phyloP scores from a whole-genome alignment of 2,329 filamentous ascomycete species.

The Fusarium duplospermum region DNA sequence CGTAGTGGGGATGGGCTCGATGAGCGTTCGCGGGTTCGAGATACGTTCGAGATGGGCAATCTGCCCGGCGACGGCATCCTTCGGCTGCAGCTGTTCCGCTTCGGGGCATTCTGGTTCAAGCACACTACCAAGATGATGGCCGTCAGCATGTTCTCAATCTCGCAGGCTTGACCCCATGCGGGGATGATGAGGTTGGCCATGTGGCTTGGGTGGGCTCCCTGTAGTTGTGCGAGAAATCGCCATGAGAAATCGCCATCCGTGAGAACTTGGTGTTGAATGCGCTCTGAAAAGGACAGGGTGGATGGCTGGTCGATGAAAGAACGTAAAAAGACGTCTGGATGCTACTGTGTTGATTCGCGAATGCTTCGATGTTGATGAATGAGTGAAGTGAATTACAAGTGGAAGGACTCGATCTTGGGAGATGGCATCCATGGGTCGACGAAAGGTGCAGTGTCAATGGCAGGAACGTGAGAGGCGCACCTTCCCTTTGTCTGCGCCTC shows the following conservation, averaged over 20 bases:
- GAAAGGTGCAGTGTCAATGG: too few relatives aligned
- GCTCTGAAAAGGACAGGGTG: neutral
- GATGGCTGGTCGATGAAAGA: neutral
- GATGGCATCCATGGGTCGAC: too few relatives aligned
- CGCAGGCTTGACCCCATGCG: neutral
- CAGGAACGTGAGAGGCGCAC: too few relatives aligned
- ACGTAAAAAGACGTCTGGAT: neutral
- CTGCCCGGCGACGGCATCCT: neutral
- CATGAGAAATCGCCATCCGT: too few relatives aligned
- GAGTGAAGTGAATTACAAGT: neutral
- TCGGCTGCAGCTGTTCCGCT: neutral
- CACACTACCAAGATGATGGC: neutral
- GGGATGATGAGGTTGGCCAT: neutral
- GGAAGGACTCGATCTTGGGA: too few relatives aligned
- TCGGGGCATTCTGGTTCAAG: neutral
- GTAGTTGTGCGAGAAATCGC: neutral
- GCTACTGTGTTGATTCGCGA: neutral
- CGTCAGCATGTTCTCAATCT: neutral
- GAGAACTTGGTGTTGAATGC: neutral
- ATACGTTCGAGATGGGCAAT: neutral
- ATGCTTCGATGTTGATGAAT: neutral
- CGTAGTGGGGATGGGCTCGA: neutral
- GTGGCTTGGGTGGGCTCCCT: neutral
- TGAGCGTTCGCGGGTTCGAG: too few relatives aligned
- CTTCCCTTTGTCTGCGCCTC: too few relatives aligned